These are phyloP conservation scores for Clitopilus passeckerianus DNA, from an alignment of 768 basidiomycete species.

Conservation along the genomic window DNA sequence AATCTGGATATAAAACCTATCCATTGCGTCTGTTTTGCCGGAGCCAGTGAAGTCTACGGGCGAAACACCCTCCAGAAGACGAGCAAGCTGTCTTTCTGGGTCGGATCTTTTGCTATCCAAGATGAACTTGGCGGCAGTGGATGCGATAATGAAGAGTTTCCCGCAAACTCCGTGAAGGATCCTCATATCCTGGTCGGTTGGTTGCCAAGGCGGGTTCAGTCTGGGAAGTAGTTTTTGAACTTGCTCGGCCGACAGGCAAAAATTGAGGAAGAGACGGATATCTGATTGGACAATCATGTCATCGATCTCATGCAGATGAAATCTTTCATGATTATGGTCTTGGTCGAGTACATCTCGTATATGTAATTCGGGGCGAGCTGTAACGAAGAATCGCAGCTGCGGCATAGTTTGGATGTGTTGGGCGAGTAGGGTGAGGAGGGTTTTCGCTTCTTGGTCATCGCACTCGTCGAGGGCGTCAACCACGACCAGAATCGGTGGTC, in stretches of 20 bases:
- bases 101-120: neutral
- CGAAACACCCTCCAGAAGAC: neutral
- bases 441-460: neutral
- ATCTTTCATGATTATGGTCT: neutral
- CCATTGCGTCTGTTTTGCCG: neutral
- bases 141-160: constrained; percentile 1
- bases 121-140: neutral
- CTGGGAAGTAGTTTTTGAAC: neutral
- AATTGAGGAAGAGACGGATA: neutral
- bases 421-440: neutral
- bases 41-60: neutral
- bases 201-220: neutral
- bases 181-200: neutral
- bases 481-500: neutral
- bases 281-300: neutral
- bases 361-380: neutral
- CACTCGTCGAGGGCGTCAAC: constrained; percentile 4
- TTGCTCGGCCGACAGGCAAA: neutral
- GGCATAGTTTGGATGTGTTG: neutral
- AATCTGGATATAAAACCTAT: neutral
- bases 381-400: neutral
- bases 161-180: neutral
- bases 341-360: neutral
- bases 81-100: neutral
- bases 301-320: constrained; percentile 3